These are phyloP conservation scores for Furcasterigmium furcatum DNA, from an alignment of 2,329 filamentous ascomycete genomes.

Conservation along the genomic window DNA sequence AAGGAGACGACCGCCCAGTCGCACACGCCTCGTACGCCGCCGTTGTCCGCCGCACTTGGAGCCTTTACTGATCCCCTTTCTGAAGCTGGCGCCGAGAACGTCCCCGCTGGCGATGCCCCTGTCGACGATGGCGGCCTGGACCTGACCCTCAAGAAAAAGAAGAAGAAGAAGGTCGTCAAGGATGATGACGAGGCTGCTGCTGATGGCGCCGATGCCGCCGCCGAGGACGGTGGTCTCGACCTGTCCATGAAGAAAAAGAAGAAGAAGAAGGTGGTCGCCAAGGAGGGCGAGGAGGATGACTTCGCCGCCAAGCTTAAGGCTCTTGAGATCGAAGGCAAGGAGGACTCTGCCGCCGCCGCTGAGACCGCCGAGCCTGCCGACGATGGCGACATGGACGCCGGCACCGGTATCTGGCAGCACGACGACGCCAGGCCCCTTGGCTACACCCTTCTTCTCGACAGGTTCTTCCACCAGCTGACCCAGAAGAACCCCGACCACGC, in stretches of 20 bases:
- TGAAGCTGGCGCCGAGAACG: conserved; percentile 34
- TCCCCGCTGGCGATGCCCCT: conserved; percentile 41
- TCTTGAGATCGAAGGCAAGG: conserved; percentile 59
- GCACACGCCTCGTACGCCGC: conserved; percentile 68
- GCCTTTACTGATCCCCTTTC: conserved; percentile 50
- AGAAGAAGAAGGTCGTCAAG: conserved; percentile 65
- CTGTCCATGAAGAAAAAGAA: conserved; percentile 82
- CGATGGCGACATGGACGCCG: conserved; percentile 78
- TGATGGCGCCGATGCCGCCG: conserved; percentile 37
- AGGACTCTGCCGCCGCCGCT: conserved; percentile 54
- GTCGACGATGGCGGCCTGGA: conserved; percentile 56
- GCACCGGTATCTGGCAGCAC: conserved; percentile 89
- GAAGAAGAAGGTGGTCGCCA: conserved; percentile 58
- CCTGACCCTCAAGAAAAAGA: conserved; percentile 67
- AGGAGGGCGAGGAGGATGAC: conserved; percentile 62
- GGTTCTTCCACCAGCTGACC: conserved; percentile 93
- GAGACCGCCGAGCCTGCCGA: conserved; percentile 50
- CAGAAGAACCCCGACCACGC: conserved; percentile 97
- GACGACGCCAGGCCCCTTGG: conserved; percentile 73
- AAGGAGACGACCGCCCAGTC: conserved; percentile 79
- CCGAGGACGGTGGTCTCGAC: conserved; percentile 51
- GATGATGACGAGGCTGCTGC: conserved; percentile 50
- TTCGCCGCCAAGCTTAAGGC: conserved; percentile 60
- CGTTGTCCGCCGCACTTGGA: conserved; percentile 50
- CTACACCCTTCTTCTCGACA: conserved; percentile 81